A percentile compares a stretch with the other conserved stretches of the same genome.
phyloP scores from a whole-genome alignment of 139 green algal genomes.

The Edaphochlamys debaryana region DNA sequence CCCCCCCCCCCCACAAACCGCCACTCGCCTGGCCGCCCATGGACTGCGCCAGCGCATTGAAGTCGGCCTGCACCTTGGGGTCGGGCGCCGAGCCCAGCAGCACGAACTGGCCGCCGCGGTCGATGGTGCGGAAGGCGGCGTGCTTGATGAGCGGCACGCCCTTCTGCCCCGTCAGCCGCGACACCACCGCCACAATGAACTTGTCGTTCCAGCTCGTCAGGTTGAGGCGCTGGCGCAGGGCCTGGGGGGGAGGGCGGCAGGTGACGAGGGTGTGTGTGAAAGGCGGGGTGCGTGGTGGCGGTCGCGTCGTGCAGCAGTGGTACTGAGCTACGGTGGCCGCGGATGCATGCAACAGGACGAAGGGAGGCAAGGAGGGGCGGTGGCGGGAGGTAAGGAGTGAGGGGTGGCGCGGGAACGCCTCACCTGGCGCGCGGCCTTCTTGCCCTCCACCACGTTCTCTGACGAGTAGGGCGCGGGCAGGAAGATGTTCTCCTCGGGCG shows the following conservation, averaged over 20 bases:
- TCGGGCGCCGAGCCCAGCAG: slow-evolving; percentile 96
- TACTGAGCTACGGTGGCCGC: no score
- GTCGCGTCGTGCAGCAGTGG: no score
- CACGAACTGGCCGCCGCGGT: slow-evolving; percentile 95
- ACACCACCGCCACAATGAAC: slow-evolving; percentile 77
- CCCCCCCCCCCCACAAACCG: no score
- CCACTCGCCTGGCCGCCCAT: slow-evolving; percentile 45
- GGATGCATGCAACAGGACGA: no score
- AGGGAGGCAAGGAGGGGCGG: no score
- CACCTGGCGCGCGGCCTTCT: slow-evolving; percentile 24
- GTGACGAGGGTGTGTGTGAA: not conserved
- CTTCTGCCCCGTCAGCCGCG: slow-evolving; percentile 91
- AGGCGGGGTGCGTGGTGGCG: not conserved
- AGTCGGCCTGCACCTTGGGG: slow-evolving; percentile 82
- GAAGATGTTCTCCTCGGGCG: slow-evolving; percentile 85
- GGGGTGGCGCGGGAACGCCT: no score
- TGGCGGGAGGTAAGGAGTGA: no score
- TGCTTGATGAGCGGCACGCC: slow-evolving; percentile 98
- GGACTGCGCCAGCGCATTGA: slow-evolving; percentile 70
- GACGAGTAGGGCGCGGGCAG: slow-evolving; percentile 68
- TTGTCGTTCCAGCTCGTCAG: slow-evolving; percentile 73
- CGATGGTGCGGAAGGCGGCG: slow-evolving; percentile 77
- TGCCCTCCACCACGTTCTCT: slow-evolving; percentile 62
- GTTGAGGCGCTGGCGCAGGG: slow-evolving; percentile 74
- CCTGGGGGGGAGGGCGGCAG: no score